Base-by-base conservation (phyloP, 768 basidiomycete genomes). In the Aureoboletus auriporus region DNA sequence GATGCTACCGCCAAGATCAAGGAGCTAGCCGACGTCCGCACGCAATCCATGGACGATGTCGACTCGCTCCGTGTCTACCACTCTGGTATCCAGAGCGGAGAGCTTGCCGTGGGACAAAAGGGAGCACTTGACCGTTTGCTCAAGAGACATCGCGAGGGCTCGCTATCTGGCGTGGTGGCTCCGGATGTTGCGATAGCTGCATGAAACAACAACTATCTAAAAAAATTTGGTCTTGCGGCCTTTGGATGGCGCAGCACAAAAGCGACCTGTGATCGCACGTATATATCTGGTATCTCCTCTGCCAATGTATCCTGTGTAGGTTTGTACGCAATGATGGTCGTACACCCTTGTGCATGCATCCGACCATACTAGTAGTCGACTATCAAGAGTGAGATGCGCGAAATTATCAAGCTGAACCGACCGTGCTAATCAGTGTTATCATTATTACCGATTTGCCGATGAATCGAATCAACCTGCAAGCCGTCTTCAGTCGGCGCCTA, bases 1-100 rank as follows among this genome's bases (percentile, higher is more conserved):
- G 96, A 98, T 56, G 95, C 92, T 27, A 98, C 96, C 4, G 85
- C 87, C 70, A 97, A 96, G 81, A 97, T 98, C 78, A 99, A 99
- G 82, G 93, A 96, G 70, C 85, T 99, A 46, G 96, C 96, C 9
- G 96, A 99, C 62, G 91, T 98, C 46, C 86, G 92, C 54, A 97
- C 95, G 9, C 96, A 99, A 69, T 92, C 89, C 11, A 98, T 99
- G 93, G 94, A 98, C 63, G 95, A 98, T 64, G 96, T 99, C 52
- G 96, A 99, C 70, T 89, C 92, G 29, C 83, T 99, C 33, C 90
- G 96, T 65, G 79, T 98, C 35, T 97, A 96, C 71, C 93, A 97
- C 76, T 87, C 88, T 45, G 93, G 88, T 30, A 93, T 97, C 67
- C 84, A 87, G 63, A 85, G 86, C 33, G 96, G 96, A 49, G 84